phyloP scores from a whole-genome alignment of 73 alveolate species.

The Paramecium primaurelia region DNA sequence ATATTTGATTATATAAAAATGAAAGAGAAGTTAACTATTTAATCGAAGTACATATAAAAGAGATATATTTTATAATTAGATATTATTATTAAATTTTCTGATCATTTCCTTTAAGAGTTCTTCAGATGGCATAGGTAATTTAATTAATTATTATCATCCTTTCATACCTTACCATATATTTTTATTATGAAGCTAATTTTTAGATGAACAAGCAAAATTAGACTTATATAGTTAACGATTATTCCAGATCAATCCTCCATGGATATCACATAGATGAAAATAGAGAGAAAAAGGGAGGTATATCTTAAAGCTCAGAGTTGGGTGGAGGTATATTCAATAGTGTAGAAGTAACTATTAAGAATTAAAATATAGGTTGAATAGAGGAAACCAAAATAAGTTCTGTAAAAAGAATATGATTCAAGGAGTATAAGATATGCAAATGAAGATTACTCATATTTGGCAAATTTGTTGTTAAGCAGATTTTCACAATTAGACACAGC shows the following conservation, averaged over 20 bases:
- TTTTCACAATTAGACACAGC: conserved; percentile 46
- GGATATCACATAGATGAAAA: neutral
- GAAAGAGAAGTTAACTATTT: neutral
- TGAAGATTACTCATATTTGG: conserved; percentile 52
- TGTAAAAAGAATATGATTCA: conserved; percentile 45
- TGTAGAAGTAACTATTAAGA: neutral
- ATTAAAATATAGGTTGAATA: neutral
- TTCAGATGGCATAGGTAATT: conserved; percentile 13
- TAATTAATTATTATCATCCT: neutral
- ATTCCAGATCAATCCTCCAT: neutral
- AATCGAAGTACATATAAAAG: neutral
- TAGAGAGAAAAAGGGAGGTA: neutral
- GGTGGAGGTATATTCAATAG: neutral
- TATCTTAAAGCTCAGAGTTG: neutral
- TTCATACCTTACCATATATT: neutral
- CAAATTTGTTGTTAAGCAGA: conserved; percentile 41
- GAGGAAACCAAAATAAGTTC: neutral
- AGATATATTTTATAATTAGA: neutral
- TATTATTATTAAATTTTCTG: neutral
- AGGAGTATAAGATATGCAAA: conserved; percentile 47
- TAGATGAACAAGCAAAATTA: neutral
- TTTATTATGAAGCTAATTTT: neutral
- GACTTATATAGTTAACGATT: neutral
- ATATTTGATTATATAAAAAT: neutral
- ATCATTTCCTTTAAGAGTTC: conserved; percentile 35